Percentiles rank a stretch among this genome's conserved stretches.
These are phyloP conservation scores for Apophysomyces sp. DNA, from an alignment of 371 early-diverging fungal genomes.

Conservation along the genomic window DNA sequence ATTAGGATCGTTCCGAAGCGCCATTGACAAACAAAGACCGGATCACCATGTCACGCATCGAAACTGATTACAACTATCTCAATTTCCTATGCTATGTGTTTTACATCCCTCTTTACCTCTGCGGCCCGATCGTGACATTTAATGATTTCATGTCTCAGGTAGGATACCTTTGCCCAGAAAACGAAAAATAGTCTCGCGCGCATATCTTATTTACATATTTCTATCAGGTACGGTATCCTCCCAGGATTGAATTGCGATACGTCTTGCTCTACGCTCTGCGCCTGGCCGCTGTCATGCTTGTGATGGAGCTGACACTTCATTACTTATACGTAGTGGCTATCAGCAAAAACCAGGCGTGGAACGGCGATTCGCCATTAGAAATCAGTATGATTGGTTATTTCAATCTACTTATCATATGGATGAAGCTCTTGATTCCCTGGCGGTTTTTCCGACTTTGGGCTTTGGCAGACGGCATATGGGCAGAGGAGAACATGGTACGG, in stretches of 20 bases:
- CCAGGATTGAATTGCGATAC: conserved; percentile 36
- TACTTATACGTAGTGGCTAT: conserved; percentile 85
- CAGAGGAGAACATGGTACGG: conserved; percentile 90
- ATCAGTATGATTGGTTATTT: conserved; percentile 81
- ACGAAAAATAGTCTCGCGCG: neutral
- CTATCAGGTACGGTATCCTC: conserved; percentile 50
- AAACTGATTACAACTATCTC: conserved; percentile 64
- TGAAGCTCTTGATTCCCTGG: conserved; percentile 91
- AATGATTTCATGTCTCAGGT: conserved; percentile 83
- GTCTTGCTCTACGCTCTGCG: conserved; percentile 48
- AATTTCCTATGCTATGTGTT: conserved; percentile 74
- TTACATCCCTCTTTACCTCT: conserved; percentile 84
- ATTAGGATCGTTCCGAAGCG: conserved; percentile 17
- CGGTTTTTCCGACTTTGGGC: conserved; percentile 94
- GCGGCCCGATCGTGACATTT: conserved; percentile 90
- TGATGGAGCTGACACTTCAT: conserved; percentile 87
- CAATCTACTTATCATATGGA: conserved; percentile 87
- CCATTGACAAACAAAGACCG: conserved; percentile 53
- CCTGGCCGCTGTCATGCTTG: conserved; percentile 49
- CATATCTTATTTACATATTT: neutral
- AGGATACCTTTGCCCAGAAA: neutral
- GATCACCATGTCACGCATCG: conserved; percentile 40
- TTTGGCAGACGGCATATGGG: conserved; percentile 80
- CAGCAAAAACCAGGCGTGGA: conserved; percentile 79
- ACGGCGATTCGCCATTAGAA: conserved; percentile 67